Evolutionary conservation across 352 stramenopile species (phyloP), one percentile per base, ranked within the genome.

Genomic region (Phytophthora tentaculata): DNA sequence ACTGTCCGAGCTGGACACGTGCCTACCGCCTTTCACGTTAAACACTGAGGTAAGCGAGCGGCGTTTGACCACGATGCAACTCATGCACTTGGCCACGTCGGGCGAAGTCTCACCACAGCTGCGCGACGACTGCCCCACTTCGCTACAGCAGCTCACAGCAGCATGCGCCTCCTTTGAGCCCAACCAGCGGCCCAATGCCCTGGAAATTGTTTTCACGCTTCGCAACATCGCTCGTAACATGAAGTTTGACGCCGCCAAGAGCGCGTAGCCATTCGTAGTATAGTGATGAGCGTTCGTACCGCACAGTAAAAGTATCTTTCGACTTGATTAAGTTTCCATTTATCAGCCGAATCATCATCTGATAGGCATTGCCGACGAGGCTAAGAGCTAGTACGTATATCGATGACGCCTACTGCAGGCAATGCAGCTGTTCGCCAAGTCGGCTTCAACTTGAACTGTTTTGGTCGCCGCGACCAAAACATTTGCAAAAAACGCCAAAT

Each of bases 1-100:
- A 19, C 66, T 91, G 10, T 82, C 79, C 12, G 83, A 89, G 59
- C 55, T 91, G 17, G 81, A 91, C 52, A 90, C 80, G 43, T 87
- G 79, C 20, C 52, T 86, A 45, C 74, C 71, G 13, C 82, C 82
- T 6, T 90, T 88, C 67, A 61, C 67, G 5, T 71, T 86, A 17
- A 84, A 86, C 51, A 44, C 80, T 24, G 80, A 90, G 47, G 71
- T 83, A 17, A 71, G 73, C 20, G 64, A 77, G 17, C 60, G 67
- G 4, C 68, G 76, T 41, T 20, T 85, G 19, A 86, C 73, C 45
- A 83, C 69, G 19, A 79, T 89, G 74, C 77, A 89, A 50, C 68
- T 89, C 56, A 76, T 89, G 68, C 79, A 84, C 61, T 48, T 86
- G 20, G 77, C 86, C 48, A 81, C 77, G 0, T 77, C 74, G 29